Percentiles rank a stretch among this genome's conserved stretches.
Evolutionary conservation across 2,329 filamentous ascomycete genomes (phyloP).

Genomic region (Diaporthe sp.): DNA sequence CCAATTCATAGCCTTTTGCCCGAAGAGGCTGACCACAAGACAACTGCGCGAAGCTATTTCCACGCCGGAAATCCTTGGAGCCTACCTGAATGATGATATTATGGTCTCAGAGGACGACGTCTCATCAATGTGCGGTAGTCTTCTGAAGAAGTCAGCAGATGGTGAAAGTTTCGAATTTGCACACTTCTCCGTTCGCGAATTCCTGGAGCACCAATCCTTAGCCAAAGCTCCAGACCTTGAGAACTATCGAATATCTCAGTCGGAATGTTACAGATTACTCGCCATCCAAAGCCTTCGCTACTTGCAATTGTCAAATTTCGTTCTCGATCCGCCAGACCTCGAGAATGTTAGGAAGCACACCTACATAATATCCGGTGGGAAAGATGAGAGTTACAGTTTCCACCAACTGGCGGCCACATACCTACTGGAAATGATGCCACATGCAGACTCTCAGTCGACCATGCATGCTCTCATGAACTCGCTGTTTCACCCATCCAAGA

Average conservation of each 20-base stretch:
- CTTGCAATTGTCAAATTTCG: not conserved
- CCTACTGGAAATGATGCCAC: too few species aligned
- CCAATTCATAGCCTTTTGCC: not conserved
- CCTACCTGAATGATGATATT: not conserved
- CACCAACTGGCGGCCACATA: too few species aligned
- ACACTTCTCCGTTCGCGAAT: slow-evolving; percentile 2
- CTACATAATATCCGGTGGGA: too few species aligned
- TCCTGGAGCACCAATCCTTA: not conserved
- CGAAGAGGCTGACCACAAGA: rapidly evolving
- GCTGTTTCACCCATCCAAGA: not conserved
- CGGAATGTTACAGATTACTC: not conserved
- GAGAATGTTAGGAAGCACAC: too few species aligned
- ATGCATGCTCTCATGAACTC: not conserved
- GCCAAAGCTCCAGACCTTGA: not conserved
- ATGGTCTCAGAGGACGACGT: not conserved
- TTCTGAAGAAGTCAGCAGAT: not conserved
- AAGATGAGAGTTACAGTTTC: too few species aligned
- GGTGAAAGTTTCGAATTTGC: not conserved
- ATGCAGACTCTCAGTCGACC: too few species aligned
- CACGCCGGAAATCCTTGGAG: not conserved
- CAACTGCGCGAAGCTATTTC: not conserved
- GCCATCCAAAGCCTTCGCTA: not conserved
- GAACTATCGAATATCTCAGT: not conserved
- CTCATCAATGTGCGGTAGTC: not conserved
- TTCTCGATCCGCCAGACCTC: too few species aligned